Evolutionary conservation across 73 alveolate species (phyloP), one percentile per base, ranked within the genome.

Genomic region (Paramecium tetraurelia): DNA sequence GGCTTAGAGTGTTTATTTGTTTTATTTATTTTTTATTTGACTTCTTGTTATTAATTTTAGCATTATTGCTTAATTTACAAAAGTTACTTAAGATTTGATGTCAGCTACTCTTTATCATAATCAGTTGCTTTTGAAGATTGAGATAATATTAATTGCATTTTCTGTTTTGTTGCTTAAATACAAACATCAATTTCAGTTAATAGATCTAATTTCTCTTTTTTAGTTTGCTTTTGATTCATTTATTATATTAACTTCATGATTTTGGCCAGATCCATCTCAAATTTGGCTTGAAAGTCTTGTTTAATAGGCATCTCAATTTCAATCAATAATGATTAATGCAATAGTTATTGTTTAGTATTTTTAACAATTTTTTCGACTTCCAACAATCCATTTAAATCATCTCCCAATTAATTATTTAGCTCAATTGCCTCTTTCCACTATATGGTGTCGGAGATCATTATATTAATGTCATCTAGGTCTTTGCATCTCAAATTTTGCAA

Each of bases 381-480:
- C 24, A 63, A 63, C 8, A 63, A 63, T 63, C 84, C 84, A 27
- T 63, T 27, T 63, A 63, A 41, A 33, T 63, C 84, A 31, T 63
- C 84, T 24, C 46, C 41, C 41, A 63, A 33, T 63, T 63, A 63
- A 12, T 63, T 33, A 63, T 63, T 63, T 63, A 63, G 12, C 6
- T 63, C 84, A 31, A 63, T 27, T 2, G 84, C 84, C 14, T 63
- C 84, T 63, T 63, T 63, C 84, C 84, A 63, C 27, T 63, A 27
- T 27, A 63, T 33, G 5, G 24, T 63, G 10, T 63, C 84, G 3
- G 84, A 27, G 24, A 63, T 63, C 84, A 63, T 63, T 63, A 63
- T 63, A 63, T 63, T 63, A 12, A 63, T 63, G 44, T 63, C 84
- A 63, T 63, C 84, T 31, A 63, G 46, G 84, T 63, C 84, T 63